A percentile compares a stretch with the other conserved stretches of the same genome.
Evolutionary conservation across 2,329 filamentous ascomycete genomes (phyloP).

Genomic region (Fusarium longipes): DNA sequence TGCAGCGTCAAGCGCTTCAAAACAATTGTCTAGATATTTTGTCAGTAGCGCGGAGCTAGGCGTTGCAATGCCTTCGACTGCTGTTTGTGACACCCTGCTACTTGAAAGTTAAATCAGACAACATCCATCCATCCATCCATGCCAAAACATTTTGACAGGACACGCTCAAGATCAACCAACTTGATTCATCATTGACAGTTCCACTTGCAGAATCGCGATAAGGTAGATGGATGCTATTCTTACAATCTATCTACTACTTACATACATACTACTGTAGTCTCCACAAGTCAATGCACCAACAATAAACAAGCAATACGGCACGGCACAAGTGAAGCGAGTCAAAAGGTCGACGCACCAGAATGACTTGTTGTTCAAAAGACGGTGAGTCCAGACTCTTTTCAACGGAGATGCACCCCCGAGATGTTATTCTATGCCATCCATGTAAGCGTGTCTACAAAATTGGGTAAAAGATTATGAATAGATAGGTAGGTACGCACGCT

Average conservation of each 20-base stretch:
- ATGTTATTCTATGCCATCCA: neutral
- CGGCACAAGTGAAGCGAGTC: slow-evolving; percentile 20
- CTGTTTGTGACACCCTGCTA: neutral
- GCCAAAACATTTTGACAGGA: neutral
- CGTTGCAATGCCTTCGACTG: neutral
- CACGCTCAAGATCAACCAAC: neutral
- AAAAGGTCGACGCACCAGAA: slow-evolving; percentile 6
- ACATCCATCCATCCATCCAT: no score
- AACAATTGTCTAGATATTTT: neutral
- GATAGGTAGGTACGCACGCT: neutral
- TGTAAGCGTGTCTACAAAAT: slow-evolving; percentile 14
- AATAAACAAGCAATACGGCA: slow-evolving; percentile 31
- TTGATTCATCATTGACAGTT: slow-evolving; percentile 21
- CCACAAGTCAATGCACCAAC: slow-evolving; percentile 34
- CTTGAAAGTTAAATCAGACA: slow-evolving; percentile 1
- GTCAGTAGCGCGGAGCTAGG: neutral
- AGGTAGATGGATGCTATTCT: slow-evolving; percentile 11
- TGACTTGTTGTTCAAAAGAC: slow-evolving; percentile 30
- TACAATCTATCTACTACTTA: neutral
- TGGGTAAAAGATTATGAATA: slow-evolving; percentile 21
- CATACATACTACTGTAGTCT: neutral
- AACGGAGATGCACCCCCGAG: slow-evolving; percentile 29
- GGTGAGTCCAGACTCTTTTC: slow-evolving; percentile 27
- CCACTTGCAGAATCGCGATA: slow-evolving; percentile 15
- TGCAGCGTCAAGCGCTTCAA: neutral